Percentiles rank a stretch among this genome's conserved stretches.
Conservation (phyloP, 2,329 filamentous ascomycete species). For the Ambrosiella beaveri region DNA sequence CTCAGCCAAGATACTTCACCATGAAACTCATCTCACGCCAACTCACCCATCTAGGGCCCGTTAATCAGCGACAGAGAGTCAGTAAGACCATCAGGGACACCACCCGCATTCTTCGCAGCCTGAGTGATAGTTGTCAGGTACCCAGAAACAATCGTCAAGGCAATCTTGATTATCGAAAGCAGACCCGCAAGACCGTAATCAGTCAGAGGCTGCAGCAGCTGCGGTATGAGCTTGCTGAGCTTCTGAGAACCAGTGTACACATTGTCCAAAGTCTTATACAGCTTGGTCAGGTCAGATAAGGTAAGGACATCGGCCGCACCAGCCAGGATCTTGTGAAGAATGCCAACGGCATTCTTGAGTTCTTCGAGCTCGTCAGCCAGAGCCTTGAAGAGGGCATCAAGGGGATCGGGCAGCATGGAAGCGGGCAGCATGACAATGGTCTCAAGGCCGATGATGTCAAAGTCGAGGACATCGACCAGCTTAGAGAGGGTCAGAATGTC, state of each 20-base stretch:
- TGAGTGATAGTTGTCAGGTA: not conserved
- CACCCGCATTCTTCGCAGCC: slow-evolving; percentile 4
- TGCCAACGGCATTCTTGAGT: not conserved
- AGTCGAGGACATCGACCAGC: slow-evolving; percentile 4
- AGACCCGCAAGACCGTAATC: slow-evolving; percentile 7
- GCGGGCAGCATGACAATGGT: slow-evolving; percentile 1
- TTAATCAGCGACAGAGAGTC: not conserved
- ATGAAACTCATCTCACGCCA: too few species aligned
- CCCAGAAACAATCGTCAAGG: not conserved
- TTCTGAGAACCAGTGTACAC: not conserved
- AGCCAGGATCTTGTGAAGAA: not conserved
- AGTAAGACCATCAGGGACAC: not conserved
- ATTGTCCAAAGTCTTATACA: slow-evolving; percentile 2
- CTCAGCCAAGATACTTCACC: too few species aligned
- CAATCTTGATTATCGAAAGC: not conserved
- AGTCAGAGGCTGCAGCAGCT: not conserved
- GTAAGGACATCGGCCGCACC: not conserved
- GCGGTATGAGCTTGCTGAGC: slow-evolving; percentile 3
- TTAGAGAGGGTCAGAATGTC: not conserved
- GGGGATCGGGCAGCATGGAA: not conserved
- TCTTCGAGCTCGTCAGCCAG: not conserved
- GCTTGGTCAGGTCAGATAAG: not conserved
- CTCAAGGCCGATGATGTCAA: not conserved
- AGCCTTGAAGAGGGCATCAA: slow-evolving; percentile 1
- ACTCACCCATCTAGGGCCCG: not conserved